These are phyloP conservation scores for Colletotrichum abscissum DNA, from an alignment of 2,329 filamentous ascomycete species.

Conservation along the genomic window DNA sequence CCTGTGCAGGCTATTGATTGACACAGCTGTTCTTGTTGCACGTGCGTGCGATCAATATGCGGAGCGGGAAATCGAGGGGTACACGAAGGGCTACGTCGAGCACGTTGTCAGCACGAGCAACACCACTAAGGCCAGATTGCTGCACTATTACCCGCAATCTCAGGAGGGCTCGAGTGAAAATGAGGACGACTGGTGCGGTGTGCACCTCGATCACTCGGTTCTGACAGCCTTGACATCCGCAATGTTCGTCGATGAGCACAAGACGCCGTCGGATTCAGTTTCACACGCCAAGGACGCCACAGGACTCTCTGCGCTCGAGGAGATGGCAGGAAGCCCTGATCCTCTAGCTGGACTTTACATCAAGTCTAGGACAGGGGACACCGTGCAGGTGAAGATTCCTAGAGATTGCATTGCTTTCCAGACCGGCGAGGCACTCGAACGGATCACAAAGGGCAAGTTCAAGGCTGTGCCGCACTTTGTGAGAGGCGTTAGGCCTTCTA, in stretches of 20 bases:
- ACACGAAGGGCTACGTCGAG: slow-evolving; percentile 84
- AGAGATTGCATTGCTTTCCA: slow-evolving; percentile 94
- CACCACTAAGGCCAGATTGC: slow-evolving; percentile 88
- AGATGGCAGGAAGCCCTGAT: slow-evolving; percentile 82
- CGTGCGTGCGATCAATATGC: slow-evolving; percentile 89
- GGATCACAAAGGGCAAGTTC: slow-evolving; percentile 89
- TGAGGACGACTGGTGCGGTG: slow-evolving; percentile 74
- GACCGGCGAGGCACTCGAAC: slow-evolving; percentile 89
- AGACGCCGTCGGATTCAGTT: slow-evolving; percentile 46
- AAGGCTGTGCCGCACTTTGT: slow-evolving; percentile 97
- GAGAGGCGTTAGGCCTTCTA: slow-evolving; percentile 73
- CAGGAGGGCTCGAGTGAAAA: slow-evolving; percentile 2
- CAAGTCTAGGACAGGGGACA: slow-evolving; percentile 81
- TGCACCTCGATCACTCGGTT: slow-evolving; percentile 84
- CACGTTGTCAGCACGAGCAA: slow-evolving; percentile 85
- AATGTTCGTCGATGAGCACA: slow-evolving; percentile 90
- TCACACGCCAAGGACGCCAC: slow-evolving; percentile 39
- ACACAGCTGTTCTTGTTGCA: slow-evolving; percentile 88
- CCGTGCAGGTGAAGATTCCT: slow-evolving; percentile 91
- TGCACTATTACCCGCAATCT: slow-evolving; percentile 88
- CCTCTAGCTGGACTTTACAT: slow-evolving; percentile 92
- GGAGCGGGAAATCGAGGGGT: slow-evolving; percentile 79
- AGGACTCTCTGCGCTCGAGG: slow-evolving; percentile 65
- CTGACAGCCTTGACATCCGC: slow-evolving; percentile 92
- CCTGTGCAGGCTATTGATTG: slow-evolving; percentile 86